Evolutionary conservation across 495 filamentous ascomycete genomes (phyloP).

Genomic region (Penicillium flavigenum): DNA sequence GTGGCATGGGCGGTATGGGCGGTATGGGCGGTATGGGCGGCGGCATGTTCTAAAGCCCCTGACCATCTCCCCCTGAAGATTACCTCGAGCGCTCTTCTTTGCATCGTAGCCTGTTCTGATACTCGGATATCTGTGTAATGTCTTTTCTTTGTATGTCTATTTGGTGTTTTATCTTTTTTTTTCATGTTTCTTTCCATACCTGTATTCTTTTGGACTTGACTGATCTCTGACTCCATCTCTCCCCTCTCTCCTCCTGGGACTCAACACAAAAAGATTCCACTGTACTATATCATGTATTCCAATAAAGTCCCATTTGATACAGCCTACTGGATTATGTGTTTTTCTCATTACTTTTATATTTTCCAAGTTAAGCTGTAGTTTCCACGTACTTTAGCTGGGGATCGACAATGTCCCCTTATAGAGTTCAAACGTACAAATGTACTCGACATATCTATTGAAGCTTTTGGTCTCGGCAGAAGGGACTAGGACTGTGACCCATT

Average conservation of each 20-base stretch:
- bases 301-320: slow-evolving; percentile 25
- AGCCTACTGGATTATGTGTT: neutral
- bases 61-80: slow-evolving; percentile 21
- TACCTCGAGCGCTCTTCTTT: slow-evolving; percentile 41
- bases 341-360: neutral
- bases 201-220: slow-evolving; percentile 31
- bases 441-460: neutral
- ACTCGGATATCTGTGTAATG: slow-evolving; percentile 31
- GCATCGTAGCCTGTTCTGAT: slow-evolving; percentile 43
- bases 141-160: slow-evolving; percentile 29
- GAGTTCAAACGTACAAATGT: neutral
- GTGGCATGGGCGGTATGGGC: slow-evolving; percentile 71
- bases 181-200: slow-evolving; percentile 23
- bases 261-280: slow-evolving; percentile 26
- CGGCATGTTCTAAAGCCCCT: slow-evolving; percentile 48
- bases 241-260: slow-evolving; percentile 23
- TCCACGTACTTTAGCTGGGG: neutral
- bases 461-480: neutral
- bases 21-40: slow-evolving; percentile 52
- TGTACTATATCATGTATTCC: slow-evolving; percentile 34
- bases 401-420: neutral
- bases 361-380: neutral
- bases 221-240: slow-evolving; percentile 12
- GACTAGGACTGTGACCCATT: neutral
- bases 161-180: slow-evolving; percentile 31